phyloP scores from a whole-genome alignment of 495 filamentous ascomycete species.

The Daldinia concentrica region DNA sequence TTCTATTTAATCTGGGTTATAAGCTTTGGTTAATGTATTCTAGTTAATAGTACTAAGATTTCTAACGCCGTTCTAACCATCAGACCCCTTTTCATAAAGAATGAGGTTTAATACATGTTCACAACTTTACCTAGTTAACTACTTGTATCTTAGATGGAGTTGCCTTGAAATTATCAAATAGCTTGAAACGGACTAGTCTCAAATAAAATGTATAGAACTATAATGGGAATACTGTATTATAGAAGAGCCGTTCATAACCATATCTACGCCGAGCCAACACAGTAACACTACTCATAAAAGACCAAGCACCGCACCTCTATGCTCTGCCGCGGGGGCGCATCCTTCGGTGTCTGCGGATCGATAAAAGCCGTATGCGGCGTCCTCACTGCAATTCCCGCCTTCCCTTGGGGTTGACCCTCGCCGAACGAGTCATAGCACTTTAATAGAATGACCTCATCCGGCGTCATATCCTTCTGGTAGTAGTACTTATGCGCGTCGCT shows the following conservation, averaged over 20 bases:
- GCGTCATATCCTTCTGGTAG: slow-evolving; percentile 83
- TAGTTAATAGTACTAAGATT: background rate
- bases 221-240: no score
- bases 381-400: slow-evolving; percentile 65
- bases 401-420: slow-evolving; percentile 55
- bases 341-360: slow-evolving; percentile 72
- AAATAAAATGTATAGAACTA: no score
- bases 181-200: no score
- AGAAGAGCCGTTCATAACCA: no score
- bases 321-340: slow-evolving; percentile 74
- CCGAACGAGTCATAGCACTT: slow-evolving; percentile 83
- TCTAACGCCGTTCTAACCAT: background rate
- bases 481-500: slow-evolving; percentile 71
- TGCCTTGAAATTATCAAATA: background rate
- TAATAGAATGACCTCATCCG: slow-evolving; percentile 78
- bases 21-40: background rate
- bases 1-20: background rate
- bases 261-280: background rate
- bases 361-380: slow-evolving; percentile 87
- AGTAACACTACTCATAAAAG: slow-evolving; percentile 61
- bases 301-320: slow-evolving; percentile 89
- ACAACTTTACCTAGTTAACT: background rate
- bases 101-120: background rate
- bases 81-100: background rate
- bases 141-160: no score